phyloP scores from a whole-genome alignment of 495 filamentous ascomycete genomes.

The Hyphodiscus hymeniophilus region DNA sequence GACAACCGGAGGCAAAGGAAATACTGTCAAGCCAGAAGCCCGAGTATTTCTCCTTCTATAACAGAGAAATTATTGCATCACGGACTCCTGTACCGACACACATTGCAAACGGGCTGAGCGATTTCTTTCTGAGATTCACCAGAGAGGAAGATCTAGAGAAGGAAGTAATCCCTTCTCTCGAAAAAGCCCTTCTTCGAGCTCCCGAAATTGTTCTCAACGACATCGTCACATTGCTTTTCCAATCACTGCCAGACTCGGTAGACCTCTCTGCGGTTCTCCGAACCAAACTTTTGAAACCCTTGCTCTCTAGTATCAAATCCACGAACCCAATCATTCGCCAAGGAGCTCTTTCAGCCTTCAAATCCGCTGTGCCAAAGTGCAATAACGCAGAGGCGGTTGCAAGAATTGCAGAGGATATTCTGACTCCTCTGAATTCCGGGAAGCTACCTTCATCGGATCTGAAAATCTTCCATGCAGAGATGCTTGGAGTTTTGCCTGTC shows the following conservation, averaged over 20 bases:
- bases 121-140: conserved; percentile 77
- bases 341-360: conserved; percentile 67
- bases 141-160: conserved; percentile 64
- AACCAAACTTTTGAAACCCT: conserved; percentile 67
- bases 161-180: conserved; percentile 71
- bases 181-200: conserved; percentile 80
- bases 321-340: conserved; percentile 68
- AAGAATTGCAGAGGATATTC: conserved; percentile 66
- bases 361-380: conserved; percentile 49
- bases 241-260: conserved; percentile 55
- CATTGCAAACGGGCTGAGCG: conserved; percentile 62
- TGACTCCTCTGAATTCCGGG: conserved; percentile 65
- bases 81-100: conserved; percentile 61
- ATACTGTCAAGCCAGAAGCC: conserved; percentile 57
- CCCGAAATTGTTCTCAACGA: conserved; percentile 82
- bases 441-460: conserved; percentile 80
- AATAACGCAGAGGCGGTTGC: conserved; percentile 46
- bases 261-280: conserved; percentile 70
- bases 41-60: conserved; percentile 69
- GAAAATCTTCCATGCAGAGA: conserved; percentile 67
- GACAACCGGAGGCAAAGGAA: conserved; percentile 48
- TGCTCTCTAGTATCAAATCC: conserved; percentile 84
- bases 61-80: conserved; percentile 77
- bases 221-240: conserved; percentile 60
- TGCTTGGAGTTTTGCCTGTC: conserved; percentile 55